Percentiles rank a stretch among this genome's conserved stretches.
phyloP scores from a whole-genome alignment of 257 asterid species.

The Gentiana dahurica region DNA sequence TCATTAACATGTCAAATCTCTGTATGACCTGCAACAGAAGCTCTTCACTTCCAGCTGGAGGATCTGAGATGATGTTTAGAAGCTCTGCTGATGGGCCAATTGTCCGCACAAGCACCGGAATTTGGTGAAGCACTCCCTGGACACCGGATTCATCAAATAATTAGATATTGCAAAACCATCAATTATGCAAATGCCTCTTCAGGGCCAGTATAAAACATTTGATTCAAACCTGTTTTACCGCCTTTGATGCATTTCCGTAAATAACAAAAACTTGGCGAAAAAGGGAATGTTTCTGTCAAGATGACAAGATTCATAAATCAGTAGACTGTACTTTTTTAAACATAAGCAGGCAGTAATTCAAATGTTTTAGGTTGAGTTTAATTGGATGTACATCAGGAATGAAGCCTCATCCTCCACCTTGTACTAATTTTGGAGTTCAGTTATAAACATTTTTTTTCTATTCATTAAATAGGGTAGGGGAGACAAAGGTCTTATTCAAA shows the following conservation, averaged over 20 bases:
- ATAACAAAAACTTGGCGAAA: slow-evolving; percentile 62
- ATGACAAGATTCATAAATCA: slow-evolving; percentile 13
- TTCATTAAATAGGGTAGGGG: too few relatives aligned
- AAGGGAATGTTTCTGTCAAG: slow-evolving; percentile 78
- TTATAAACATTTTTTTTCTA: too few relatives aligned
- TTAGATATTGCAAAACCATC: slow-evolving; percentile 3
- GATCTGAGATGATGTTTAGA: slow-evolving; percentile 65
- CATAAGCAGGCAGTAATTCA: not conserved
- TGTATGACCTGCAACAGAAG: slow-evolving; percentile 62
- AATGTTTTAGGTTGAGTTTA: too few relatives aligned
- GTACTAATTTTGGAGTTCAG: too few relatives aligned
- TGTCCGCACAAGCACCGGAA: slow-evolving; percentile 86
- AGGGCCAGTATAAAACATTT: not conserved
- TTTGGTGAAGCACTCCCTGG: slow-evolving; percentile 86
- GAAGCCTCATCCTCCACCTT: too few relatives aligned
- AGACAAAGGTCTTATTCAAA: too few relatives aligned
- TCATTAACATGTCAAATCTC: not conserved
- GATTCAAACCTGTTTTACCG: slow-evolving; percentile 70
- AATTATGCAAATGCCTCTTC: not conserved
- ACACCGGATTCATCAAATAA: slow-evolving; percentile 19
- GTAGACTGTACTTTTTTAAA: not conserved
- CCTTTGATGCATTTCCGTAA: slow-evolving; percentile 44
- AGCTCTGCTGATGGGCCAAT: slow-evolving; percentile 81
- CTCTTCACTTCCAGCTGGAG: slow-evolving; percentile 78
- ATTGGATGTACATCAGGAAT: too few relatives aligned